These are phyloP conservation scores for Penicillium samsonianum DNA, from an alignment of 495 filamentous ascomycete species.

Conservation along the genomic window DNA sequence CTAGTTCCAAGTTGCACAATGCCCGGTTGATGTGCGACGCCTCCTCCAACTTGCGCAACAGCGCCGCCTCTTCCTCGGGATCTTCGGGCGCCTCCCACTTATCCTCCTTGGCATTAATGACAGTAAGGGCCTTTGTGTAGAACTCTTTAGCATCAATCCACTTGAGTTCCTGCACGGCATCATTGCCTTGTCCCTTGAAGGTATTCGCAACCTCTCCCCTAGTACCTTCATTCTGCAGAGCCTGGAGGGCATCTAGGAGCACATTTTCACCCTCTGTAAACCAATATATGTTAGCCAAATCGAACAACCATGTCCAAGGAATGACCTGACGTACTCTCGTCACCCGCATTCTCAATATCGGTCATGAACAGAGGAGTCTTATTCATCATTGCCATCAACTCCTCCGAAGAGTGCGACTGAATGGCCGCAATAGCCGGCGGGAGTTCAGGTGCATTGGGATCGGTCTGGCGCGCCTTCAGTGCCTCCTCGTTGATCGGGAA, in stretches of 20 bases:
- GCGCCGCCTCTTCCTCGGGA: slow-evolving; percentile 53
- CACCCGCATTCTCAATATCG: slow-evolving; percentile 69
- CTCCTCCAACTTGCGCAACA: slow-evolving; percentile 65
- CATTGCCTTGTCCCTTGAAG: slow-evolving; percentile 90
- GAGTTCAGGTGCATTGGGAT: slow-evolving; percentile 42
- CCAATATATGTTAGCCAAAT: slow-evolving; percentile 4
- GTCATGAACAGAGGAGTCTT: slow-evolving; percentile 94
- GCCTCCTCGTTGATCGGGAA: slow-evolving; percentile 48
- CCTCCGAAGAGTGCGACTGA: slow-evolving; percentile 63
- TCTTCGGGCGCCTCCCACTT: slow-evolving; percentile 49
- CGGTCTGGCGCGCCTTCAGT: slow-evolving; percentile 35
- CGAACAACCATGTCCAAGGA: slow-evolving; percentile 5
- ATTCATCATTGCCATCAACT: slow-evolving; percentile 74
- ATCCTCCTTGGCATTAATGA: slow-evolving; percentile 62
- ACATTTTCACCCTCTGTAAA: slow-evolving; percentile 61
- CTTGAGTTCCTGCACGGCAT: slow-evolving; percentile 68
- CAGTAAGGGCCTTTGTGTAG: slow-evolving; percentile 78
- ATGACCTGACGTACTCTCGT: slow-evolving; percentile 46
- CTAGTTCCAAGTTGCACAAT: slow-evolving; percentile 76
- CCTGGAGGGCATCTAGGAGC: slow-evolving; percentile 81
- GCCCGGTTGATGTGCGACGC: slow-evolving; percentile 82
- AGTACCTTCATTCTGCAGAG: slow-evolving; percentile 89
- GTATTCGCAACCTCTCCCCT: slow-evolving; percentile 73
- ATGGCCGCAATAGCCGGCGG: slow-evolving; percentile 62
- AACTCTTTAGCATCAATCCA: slow-evolving; percentile 89